Base-by-base conservation (phyloP, 805 yeast species). In the Lipomyces yamadae region DNA sequence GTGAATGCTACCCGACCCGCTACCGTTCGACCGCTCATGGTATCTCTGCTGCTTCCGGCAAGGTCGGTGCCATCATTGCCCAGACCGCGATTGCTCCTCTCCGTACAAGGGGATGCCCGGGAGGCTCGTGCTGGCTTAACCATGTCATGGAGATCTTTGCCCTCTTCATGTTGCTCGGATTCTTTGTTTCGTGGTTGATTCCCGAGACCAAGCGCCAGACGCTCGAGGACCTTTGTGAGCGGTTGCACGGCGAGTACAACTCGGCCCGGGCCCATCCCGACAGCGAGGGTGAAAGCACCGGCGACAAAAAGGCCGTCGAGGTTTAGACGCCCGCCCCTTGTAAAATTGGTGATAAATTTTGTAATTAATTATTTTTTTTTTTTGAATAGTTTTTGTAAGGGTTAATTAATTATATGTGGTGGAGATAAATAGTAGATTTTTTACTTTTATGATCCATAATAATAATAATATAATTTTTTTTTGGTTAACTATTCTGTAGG, bases 21-120 rank as follows among this genome's bases (percentile, higher is more conserved):
- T 92, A 91, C 82, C 89, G 97, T 88, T 91, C 97, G 32, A 87
- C 96, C 72, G 97, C 97, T 59, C 97, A 92, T 75, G 97, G 97
- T 84, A 84, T 92, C 70, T 91, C 96, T 70, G 97, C 97, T 74
- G 97, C 96, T 61, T 79, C 86, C 42, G 97, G 97, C 83, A 92
- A 92, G 79, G 83, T 91, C 74, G 97, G 97, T 82, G 96, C 97
- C 67, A 91, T 92, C 73, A 86, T 92, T 82, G 97, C 97, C 8
- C 74, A 72, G 64, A 42, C 56, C 33, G 72, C 72, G 33, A 70
- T 72, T 53, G 74, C 97, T 84, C 91, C 96, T 71, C 84, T 92
- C 75, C 84, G 88, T 65, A 83, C 89, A 83, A 94, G 89, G 79
- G 84, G 86, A 70, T 92, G 97, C 86, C 81, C 91, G 48, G 80